Evolutionary conservation across 1,284 basidiomycete genomes (phyloP).

Genomic region (Trichosporon asahii): DNA sequence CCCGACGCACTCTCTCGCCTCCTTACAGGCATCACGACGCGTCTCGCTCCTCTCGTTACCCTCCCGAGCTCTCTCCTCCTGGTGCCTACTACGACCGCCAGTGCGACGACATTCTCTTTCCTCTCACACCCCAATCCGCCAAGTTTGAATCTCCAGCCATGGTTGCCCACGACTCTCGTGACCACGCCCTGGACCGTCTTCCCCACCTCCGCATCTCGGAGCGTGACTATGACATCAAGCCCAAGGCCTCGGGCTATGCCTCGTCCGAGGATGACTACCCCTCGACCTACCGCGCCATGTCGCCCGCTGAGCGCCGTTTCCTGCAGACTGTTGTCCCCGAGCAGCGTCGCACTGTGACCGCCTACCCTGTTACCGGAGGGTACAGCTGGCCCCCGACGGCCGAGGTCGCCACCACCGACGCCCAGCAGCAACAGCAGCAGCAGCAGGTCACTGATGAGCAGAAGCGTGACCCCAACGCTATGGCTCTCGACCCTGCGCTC

Average conservation of each 20-base stretch:
- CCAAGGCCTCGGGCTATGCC: conserved; percentile 1
- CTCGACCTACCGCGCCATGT: conserved; percentile 14
- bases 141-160: conserved; percentile 18
- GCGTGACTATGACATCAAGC: conserved; percentile 9
- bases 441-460: conserved; percentile 11
- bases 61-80: neutral
- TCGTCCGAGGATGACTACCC: conserved; percentile 2
- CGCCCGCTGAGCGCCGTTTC: conserved; percentile 25
- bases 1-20: neutral
- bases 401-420: conserved; percentile 13
- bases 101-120: conserved; percentile 14
- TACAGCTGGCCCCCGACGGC: conserved; percentile 20
- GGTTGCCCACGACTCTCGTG: conserved; percentile 15
- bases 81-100: neutral
- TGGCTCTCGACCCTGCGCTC: conserved; percentile 35
- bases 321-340: conserved; percentile 22
- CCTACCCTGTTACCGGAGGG: conserved; percentile 29
- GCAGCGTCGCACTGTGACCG: conserved; percentile 22
- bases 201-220: conserved; percentile 20
- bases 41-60: neutral
- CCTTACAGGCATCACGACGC: conserved; percentile 6
- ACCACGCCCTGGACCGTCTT: conserved; percentile 19
- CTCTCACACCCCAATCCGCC: conserved; percentile 17
- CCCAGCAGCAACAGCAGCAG: conserved; percentile 11
- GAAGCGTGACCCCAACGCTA: conserved; percentile 17